Evolutionary conservation across 495 filamentous ascomycete genomes (phyloP), one percentile per base, ranked within the genome.

Genomic region (Aspergillus bridgeri): DNA sequence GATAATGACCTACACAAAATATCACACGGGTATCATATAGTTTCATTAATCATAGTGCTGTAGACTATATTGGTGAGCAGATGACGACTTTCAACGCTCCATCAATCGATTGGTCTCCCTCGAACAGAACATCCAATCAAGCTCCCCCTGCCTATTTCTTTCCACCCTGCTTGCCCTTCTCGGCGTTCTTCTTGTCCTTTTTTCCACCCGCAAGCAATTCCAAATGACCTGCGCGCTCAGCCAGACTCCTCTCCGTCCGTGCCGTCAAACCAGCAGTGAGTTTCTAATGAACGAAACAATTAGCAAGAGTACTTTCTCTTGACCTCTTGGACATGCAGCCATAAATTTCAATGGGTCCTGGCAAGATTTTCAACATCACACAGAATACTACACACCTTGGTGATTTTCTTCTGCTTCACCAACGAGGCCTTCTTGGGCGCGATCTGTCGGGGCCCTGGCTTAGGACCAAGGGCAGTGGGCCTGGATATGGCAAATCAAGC

Each of bases 191-290:
- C 61, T 66, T 72, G 50, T 82, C 78, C 74, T 83, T 86, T 80
- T 87, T 88, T 11, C 82, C 85, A 4, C 83, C 85, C 57, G 77
- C 74, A 58, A 91, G 65, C 69, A 91, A 42, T 69, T 91, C 88
- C 60, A 90, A 62, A 80, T 92, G 88, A 5, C 89, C 89, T 43
- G 87, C 88, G 66, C 83, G 85, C 48, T 81, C 73, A 5, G 84
- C 89, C 21, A 92, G 75, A 62, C 69, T 80, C 56, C 83, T 77
- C 65, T 91, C 88, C 57, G 87, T 90, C 70, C 81, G 80, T 0
- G 76, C 75, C 4, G 79, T 79, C 20, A 91, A 73, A 0, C 87
- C 86, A 0, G 85, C 78, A 0, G 84, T 77, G 50, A 85, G 75
- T 82, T 88, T 89, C 86, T 65, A 24, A 0, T 87, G 42, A 1